Base-by-base conservation (phyloP, 176 grass and related monocot species). In the Eremochloa ophiuroides region DNA sequence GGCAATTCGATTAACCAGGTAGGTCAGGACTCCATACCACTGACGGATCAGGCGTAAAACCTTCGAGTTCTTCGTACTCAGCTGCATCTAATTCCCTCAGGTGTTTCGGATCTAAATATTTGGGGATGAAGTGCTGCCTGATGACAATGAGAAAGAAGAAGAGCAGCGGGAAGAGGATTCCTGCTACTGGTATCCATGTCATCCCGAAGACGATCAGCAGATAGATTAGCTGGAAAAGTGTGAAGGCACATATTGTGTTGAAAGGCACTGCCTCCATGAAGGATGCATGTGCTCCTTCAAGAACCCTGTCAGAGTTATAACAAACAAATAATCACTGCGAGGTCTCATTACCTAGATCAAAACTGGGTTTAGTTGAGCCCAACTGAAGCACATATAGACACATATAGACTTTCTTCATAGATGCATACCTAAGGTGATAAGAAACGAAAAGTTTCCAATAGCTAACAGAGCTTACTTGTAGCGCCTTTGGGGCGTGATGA, bases 241-340 rank as follows among this genome's bases (percentile, higher is more conserved):
- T 97, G 90, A 97, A 97, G 22, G 74, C 63, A 23, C 69, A 85
- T 77, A 97, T 97, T 51, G 53, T 62, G 38, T 82, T 83, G 83
- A 94, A 92, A 74, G 94, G 91, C 48, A 94, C 91, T 4, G 87
- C 88, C 43, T 97, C 91, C 73, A 97, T 43, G 41, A 90, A 97
- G 64, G 94, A 97, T 44, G 94, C 91, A 47, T 97, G 91, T n/a
- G 84, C 85, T 18, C 89, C 94, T 97, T 97, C 94, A 34, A 97
- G 85, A 88, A 97, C 82, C 87, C 91, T 97, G 76, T 55, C 35
- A 42, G 74, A 70, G 55, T 68, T 35, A 40, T n/a, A 56, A 16
- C 35, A 83, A 20, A 77, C 13, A 66, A 76, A 56, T 65, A 61
- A 70, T 65, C 41, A 85, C 25, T n/a, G 6, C 12, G 53, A 76